Conservation (phyloP, 2,329 filamentous ascomycete genomes). For the Nannizzia gypsea region DNA sequence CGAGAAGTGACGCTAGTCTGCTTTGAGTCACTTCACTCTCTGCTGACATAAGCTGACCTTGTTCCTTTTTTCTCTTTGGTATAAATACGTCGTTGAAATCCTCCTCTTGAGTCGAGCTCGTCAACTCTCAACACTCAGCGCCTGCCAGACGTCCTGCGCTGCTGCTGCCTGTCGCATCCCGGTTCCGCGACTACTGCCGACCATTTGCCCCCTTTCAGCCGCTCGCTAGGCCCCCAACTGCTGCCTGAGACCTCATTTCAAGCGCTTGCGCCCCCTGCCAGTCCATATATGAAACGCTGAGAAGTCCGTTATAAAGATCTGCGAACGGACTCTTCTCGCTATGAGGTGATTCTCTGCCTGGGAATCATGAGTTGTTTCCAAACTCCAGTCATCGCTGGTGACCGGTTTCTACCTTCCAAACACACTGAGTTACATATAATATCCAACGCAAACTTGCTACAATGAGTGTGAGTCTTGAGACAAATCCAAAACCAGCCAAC, state of each 20-base stretch:
- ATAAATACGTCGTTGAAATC: background rate
- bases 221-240: background rate
- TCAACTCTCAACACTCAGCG: background rate
- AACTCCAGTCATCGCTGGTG: slow-evolving; percentile 8
- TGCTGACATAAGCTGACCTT: background rate
- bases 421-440: background rate
- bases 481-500: background rate
- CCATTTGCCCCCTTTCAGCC: background rate
- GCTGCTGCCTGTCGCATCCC: background rate
- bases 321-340: background rate
- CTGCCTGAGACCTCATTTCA: background rate
- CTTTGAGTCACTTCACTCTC: background rate
- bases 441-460: background rate
- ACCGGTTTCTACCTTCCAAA: slow-evolving; percentile 8
- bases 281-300: background rate
- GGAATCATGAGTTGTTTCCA: slow-evolving; percentile 13
- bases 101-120: background rate
- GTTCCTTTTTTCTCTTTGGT: background rate
- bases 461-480: slow-evolving; percentile 11
- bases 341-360: background rate
- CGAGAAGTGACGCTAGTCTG: background rate
- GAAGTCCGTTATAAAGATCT: slow-evolving; percentile 1
- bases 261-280: background rate
- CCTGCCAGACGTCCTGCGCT: background rate
- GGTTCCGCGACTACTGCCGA: background rate